These are phyloP conservation scores for Avena eriantha DNA, from an alignment of 176 grass and related monocot species.

Conservation along the genomic window DNA sequence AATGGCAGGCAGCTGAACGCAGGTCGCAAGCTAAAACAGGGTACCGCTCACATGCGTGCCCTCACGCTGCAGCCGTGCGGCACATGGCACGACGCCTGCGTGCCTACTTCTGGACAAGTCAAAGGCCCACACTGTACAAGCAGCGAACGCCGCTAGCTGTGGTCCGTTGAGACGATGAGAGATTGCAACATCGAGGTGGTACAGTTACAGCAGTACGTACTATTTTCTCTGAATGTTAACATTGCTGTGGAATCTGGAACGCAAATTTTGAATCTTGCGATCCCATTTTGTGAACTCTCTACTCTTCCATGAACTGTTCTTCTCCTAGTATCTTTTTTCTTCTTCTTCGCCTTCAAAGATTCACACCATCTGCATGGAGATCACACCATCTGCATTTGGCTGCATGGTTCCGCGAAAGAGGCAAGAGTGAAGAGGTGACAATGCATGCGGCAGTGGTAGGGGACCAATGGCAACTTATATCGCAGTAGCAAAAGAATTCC, in stretches of 20 bases:
- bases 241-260: neutral
- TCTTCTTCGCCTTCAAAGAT: neutral
- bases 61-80: too few species aligned
- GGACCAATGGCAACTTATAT: constrained; percentile 28
- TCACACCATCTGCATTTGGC: neutral
- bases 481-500: neutral
- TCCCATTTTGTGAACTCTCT: neutral
- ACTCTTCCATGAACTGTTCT: too few species aligned
- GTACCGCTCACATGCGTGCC: neutral
- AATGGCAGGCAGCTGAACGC: neutral
- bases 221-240: neutral
- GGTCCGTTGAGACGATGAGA: neutral
- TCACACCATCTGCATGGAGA: too few species aligned
- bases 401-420: neutral
- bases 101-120: constrained; percentile 49
- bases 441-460: neutral
- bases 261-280: neutral
- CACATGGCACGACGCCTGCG: constrained; percentile 23
- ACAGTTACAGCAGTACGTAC: neutral
- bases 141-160: neutral
- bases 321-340: neutral
- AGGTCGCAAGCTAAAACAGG: neutral
- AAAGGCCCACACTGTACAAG: constrained; percentile 9
- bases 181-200: too few species aligned
- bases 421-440: neutral